These are phyloP conservation scores for Silene latifolia DNA, from an alignment of 148 eudicot species.

Conservation along the genomic window DNA sequence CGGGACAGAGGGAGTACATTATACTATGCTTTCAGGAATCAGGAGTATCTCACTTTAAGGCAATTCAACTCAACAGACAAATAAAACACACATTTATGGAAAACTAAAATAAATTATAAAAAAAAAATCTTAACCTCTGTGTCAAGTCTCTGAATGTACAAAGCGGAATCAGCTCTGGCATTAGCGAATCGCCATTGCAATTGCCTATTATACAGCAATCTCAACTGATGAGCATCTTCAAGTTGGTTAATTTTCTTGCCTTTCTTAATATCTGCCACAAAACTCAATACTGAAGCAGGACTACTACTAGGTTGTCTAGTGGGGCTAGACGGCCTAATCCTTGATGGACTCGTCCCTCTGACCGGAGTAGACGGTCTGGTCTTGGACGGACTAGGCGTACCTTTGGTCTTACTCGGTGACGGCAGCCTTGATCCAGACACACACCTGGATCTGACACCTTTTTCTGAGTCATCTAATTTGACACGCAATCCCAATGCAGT, in stretches of 20 bases:
- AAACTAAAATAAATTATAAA: not conserved
- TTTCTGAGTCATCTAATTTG: slow-evolving; percentile 51
- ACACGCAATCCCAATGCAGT: slow-evolving; percentile 29
- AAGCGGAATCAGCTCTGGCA: slow-evolving; percentile 60
- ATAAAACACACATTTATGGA: not conserved
- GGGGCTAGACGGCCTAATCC: slow-evolving; percentile 69
- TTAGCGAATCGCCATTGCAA: slow-evolving; percentile 92
- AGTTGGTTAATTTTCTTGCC: slow-evolving; percentile 73
- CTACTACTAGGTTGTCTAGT: slow-evolving; percentile 50
- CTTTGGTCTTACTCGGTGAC: slow-evolving; percentile 65
- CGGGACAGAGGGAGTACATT: too few species aligned
- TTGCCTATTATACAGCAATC: slow-evolving; percentile 72
- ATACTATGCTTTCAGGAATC: too few species aligned
- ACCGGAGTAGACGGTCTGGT: slow-evolving; percentile 46
- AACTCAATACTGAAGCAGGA: slow-evolving; percentile 85
- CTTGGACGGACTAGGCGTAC: slow-evolving; percentile 42
- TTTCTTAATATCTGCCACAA: slow-evolving; percentile 74
- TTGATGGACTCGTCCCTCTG: slow-evolving; percentile 63
- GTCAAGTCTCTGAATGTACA: slow-evolving; percentile 47
- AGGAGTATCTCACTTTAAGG: too few species aligned
- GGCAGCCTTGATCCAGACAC: slow-evolving; percentile 52
- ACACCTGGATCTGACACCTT: slow-evolving; percentile 39
- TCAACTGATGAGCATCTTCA: slow-evolving; percentile 84
- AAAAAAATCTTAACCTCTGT: slow-evolving; percentile 50
- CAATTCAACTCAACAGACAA: not conserved